Conservation (phyloP, 1,284 basidiomycete genomes). For the Fomitopsis betulina region DNA sequence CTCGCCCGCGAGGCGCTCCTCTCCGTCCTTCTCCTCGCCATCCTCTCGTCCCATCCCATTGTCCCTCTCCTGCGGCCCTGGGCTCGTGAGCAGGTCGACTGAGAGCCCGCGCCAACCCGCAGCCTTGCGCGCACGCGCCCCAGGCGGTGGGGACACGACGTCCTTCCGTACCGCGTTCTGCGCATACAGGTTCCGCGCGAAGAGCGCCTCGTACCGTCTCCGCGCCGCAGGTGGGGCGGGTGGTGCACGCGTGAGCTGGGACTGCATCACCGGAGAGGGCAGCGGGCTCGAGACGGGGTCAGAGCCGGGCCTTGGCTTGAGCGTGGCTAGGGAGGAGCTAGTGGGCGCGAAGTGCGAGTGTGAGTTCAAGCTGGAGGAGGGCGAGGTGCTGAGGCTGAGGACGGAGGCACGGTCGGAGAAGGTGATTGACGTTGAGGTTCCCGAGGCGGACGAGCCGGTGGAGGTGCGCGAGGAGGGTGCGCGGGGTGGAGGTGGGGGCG, state of each 20-base stretch:
- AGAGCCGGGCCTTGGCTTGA: slow-evolving; percentile 11
- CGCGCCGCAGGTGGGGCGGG: slow-evolving; percentile 62
- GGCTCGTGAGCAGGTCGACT: slow-evolving; percentile 61
- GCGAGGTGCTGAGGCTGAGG: slow-evolving; percentile 51
- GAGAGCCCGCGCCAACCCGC: slow-evolving; percentile 76
- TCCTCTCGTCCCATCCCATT: slow-evolving; percentile 24
- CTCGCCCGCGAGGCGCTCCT: slow-evolving; percentile 50
- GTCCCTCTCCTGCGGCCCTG: slow-evolving; percentile 36
- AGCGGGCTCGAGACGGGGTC: slow-evolving; percentile 18
- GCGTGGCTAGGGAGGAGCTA: slow-evolving; percentile 17
- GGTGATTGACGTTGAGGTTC: slow-evolving; percentile 29
- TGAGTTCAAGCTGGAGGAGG: slow-evolving; percentile 42
- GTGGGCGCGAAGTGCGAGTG: slow-evolving; percentile 30
- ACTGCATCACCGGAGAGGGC: slow-evolving; percentile 6
- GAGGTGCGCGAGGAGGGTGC: slow-evolving; percentile 21
- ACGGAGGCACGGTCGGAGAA: slow-evolving; percentile 62
- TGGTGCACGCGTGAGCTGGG: slow-evolving; percentile 43
- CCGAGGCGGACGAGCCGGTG: slow-evolving; percentile 21
- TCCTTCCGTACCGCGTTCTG: slow-evolving; percentile 31
- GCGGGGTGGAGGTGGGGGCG: slow-evolving; percentile 17
- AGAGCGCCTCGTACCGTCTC: slow-evolving; percentile 62
- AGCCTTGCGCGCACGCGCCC: slow-evolving; percentile 48
- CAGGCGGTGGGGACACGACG: slow-evolving; percentile 28
- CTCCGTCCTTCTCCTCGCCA: slow-evolving; percentile 30
- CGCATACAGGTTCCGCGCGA: slow-evolving; percentile 52